Evolutionary conservation across 306 rosid genomes (phyloP), one percentile per base, ranked within the genome.

Genomic region (Boehmeria nivea): DNA sequence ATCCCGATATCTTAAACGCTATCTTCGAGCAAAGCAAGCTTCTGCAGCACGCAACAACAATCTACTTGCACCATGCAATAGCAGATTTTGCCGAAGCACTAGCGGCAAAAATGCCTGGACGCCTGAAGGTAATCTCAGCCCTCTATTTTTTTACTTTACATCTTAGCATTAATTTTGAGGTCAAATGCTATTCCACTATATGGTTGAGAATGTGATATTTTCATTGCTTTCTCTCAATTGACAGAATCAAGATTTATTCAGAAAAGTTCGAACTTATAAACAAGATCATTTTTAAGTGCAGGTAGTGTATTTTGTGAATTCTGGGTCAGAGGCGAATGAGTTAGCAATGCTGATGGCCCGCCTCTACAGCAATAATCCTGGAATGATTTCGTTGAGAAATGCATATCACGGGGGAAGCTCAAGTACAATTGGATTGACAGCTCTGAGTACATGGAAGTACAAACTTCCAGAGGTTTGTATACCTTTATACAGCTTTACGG

Each of bases 321-420:
- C 97, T 15, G 97, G 95, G 57, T 61, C 90, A 22, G 97, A 90
- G 67, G 97, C 97, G 26, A 90, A 90, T 68, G 95, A 90, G 63
- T 72, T 90, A 52, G 95, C 97, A 40, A 86, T 70, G 88, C 56
- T 90, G 77, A 90, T 90, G 97, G 95, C 97, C 8, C 94, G 88
- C 43, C 81, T 90, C 7, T 90, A 83, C 57, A 79, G 83, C 14
- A 90, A 94, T 44, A 84, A 66, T 73, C 85, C 86, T 23, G 94
- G 82, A 45, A 86, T 90, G 95, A 78, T 90, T 72, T 81, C 95
- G 9, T 39, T 90, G 72, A 81, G 97, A 72, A 90, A 90, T 74
- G 95, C 85, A 22, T 86, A 90, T 75, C 97, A 86, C 74, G 97
- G 95, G 12, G 97, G 97, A 27, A 90, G 94, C 68, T 73, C 95